Evolutionary conservation across 2,329 filamentous ascomycete genomes (phyloP), one percentile per base, ranked within the genome.

Genomic region (Xylariales sp.): DNA sequence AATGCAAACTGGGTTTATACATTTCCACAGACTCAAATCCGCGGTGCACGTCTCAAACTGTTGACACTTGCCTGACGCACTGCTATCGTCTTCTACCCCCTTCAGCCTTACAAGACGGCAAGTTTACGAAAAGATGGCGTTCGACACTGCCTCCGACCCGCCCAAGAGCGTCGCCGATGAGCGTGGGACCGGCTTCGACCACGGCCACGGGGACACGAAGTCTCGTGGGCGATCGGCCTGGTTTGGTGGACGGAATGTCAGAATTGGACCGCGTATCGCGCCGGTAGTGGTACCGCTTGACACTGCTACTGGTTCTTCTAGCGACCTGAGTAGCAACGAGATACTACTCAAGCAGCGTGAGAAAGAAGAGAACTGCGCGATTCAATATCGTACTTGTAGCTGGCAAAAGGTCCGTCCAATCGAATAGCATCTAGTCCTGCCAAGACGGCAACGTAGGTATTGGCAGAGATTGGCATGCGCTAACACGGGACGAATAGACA

Each of bases 321-420:
- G 59, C 35, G 65, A 70, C 15, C 65, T 73, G 24, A 70, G 65
- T 33, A 70, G 68, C 51, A 60, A 68, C 29, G 69, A 66, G 12
- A 75, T 78, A 33, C 59, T 78, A n/a, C 59, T 65, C 48, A 73
- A 71, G 64, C 89, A 95, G 66, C 78, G 91, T 49, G 86, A 83
- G 40, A 60, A 86, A 47, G 90, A 95, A 62, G 75, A 80, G 20
- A 82, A 80, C 38, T 82, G 86, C 62, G 80, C 82, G 9, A 95
- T 96, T 63, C 83, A 95, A 66, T 96, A 96, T 61, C 77, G 90
- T 46, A 95, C 89, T 28, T 96, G 90, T 67, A 90, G 84, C 51
- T 96, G 90, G 90, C 84, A 87, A 58, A 95, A 95, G 74, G 80
- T 83, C 50, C 40, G 64, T 55, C 42, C 28, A 27, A 22, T 21